Evolutionary conservation across 1,139 yeast species (phyloP), one percentile per base, ranked within the genome.

Genomic region (Blastobotrys serpentis): DNA sequence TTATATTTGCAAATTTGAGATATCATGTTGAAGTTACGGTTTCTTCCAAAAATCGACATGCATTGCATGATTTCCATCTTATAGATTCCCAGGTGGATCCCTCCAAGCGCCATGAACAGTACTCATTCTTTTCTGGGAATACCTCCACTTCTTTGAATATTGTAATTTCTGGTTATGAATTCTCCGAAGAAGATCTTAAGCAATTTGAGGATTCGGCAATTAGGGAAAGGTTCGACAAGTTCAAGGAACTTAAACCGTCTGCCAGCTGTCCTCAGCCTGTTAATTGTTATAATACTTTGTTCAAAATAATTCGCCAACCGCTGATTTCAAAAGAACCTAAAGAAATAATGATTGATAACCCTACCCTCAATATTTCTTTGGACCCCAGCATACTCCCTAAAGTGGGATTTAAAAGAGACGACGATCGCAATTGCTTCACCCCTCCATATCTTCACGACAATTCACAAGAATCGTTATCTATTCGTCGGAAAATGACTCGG

Each of bases 391-490:
- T 86, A 43, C 67, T 87, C 23, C 62, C 73, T 3, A 59, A 72
- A 1, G 67, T 68, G 5, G 70, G 75, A 22, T 78, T 82, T 55
- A 62, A 69, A 0, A 54, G 69, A 11, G 68, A 71, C 41, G 67
- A 68, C 2, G 73, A 71, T 11, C 68, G 70, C 4, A 68, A 70
- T 26, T 76, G 75, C 32, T 74, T 76, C 52, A 75, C 78, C 1
- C 94, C 95, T 1, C 87, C 89, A 3, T 69, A 77, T 46, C 65
- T 62, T 52, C 71, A 70, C 18, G 79, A 79, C 36, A 51, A 51
- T 14, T 48, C 52, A 29, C 51, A 52, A 6, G 51, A 50, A 26
- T 51, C 59, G 4, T 53, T 52, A 4, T 46, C 43, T 6, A 41
- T 50, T 36, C 54, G 63, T 19, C 50, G 51, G 17, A 18, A 41